Evolutionary conservation across 2,329 filamentous ascomycete species (phyloP).

Genomic region (Aureobasidium namibiae): DNA sequence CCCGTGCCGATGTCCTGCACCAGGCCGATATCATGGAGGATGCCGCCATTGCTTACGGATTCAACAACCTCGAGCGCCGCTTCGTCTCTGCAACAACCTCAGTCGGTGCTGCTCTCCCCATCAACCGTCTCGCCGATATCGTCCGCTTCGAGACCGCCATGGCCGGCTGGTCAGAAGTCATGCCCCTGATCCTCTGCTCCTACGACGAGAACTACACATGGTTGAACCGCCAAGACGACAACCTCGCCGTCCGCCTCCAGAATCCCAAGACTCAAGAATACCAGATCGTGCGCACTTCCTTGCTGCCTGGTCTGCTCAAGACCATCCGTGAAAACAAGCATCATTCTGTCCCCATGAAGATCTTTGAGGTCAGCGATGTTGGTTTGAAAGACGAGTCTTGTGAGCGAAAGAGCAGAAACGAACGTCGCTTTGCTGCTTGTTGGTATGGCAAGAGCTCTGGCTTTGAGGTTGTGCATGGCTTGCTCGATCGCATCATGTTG

Average conservation of each 20-base stretch:
- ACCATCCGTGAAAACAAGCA: slow-evolving; percentile 90
- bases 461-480: slow-evolving; percentile 90
- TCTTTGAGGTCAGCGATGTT: slow-evolving; percentile 87
- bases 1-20: slow-evolving; percentile 88
- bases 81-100: slow-evolving; percentile 81
- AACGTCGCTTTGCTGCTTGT: slow-evolving; percentile 90
- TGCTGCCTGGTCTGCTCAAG: slow-evolving; percentile 83
- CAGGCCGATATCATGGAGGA: slow-evolving; percentile 99
- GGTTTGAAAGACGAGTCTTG: slow-evolving; percentile 76
- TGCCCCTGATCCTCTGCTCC: slow-evolving; percentile 92
- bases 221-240: slow-evolving; percentile 84
- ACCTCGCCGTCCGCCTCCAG: slow-evolving; percentile 71
- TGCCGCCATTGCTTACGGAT: slow-evolving; percentile 90
- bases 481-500: slow-evolving; percentile 82
- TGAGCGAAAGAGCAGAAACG: slow-evolving; percentile 84
- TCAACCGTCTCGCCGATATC: slow-evolving; percentile 94
- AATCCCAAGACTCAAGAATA: slow-evolving; percentile 93
- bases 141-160: slow-evolving; percentile 82
- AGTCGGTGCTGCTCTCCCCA: slow-evolving; percentile 73
- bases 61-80: slow-evolving; percentile 85
- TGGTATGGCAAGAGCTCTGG: slow-evolving; percentile 92
- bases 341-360: slow-evolving; percentile 79
- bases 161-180: slow-evolving; percentile 91
- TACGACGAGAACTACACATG: slow-evolving; percentile 97
- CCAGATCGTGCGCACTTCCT: slow-evolving; percentile 80